Conservation (phyloP, 441 rosid genomes). For the Jatropha multifida region DNA sequence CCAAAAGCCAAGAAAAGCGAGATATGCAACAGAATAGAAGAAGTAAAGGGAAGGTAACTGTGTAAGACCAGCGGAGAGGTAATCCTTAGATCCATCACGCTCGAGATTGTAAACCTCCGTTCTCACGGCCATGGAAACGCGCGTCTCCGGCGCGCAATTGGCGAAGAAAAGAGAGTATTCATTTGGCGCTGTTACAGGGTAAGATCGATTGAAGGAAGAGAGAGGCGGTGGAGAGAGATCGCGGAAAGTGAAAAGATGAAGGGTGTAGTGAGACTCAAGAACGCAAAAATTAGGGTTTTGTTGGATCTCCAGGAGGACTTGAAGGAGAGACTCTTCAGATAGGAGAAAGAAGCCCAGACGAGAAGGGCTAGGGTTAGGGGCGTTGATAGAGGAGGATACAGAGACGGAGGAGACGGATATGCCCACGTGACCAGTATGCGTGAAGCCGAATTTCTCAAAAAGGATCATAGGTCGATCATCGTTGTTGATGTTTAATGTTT, state of each 20-base stretch:
- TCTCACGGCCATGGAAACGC: constrained; percentile 76
- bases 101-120: constrained; percentile 85
- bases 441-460: constrained; percentile 96
- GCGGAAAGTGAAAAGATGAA: constrained; percentile 66
- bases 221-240: constrained; percentile 87
- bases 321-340: constrained; percentile 86
- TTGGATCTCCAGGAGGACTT: constrained; percentile 80
- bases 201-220: constrained; percentile 55
- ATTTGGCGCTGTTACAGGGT: constrained; percentile 68
- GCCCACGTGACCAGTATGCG: constrained; percentile 69
- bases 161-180: constrained; percentile 93
- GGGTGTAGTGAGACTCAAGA: constrained; percentile 68
- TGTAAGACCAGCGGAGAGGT: constrained; percentile 82
- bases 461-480: constrained; percentile 90
- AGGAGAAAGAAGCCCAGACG: constrained; percentile 95
- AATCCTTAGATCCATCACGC: constrained; percentile 57
- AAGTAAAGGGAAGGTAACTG: constrained; percentile 69
- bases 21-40: constrained; percentile 54
- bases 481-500: constrained; percentile 54
- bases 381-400: constrained; percentile 47
- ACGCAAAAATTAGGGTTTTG: constrained; percentile 80
- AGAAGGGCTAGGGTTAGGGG: constrained; percentile 53
- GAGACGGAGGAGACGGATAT: constrained; percentile 66
- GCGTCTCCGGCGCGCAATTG: constrained; percentile 78
- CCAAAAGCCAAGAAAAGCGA: constrained; percentile 63